Evolutionary conservation across 345 rosid species (phyloP).

Genomic region (Aegle marmelos): DNA sequence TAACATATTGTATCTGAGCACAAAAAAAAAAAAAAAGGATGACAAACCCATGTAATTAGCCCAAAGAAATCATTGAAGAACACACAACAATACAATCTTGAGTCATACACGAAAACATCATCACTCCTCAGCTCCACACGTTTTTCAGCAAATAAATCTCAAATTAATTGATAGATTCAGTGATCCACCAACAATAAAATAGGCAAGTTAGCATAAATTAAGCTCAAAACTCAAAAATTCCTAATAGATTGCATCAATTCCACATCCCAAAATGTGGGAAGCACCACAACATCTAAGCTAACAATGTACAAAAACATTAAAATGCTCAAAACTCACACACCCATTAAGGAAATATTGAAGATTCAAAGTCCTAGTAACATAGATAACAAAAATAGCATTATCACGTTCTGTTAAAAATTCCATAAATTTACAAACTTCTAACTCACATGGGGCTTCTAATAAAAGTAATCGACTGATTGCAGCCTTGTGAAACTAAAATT

Average conservation of each 20-base stretch:
- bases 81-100: not conserved
- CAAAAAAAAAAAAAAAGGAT: not conserved
- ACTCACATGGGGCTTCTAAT: not conserved
- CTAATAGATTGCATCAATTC: not conserved
- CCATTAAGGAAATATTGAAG: not conserved
- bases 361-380: not conserved
- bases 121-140: not conserved
- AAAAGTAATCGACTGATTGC: not conserved
- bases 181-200: not conserved
- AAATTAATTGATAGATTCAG: not conserved
- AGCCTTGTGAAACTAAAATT: not conserved
- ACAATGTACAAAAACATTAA: not conserved
- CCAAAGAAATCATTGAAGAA: not conserved
- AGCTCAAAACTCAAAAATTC: not conserved
- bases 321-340: not conserved
- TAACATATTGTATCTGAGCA: too few species aligned
- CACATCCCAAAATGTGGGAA: not conserved
- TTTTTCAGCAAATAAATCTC: not conserved
- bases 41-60: not conserved
- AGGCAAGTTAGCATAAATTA: not conserved
- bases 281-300: not conserved
- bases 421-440: not conserved
- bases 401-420: not conserved
- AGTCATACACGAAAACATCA: not conserved
- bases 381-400: not conserved